These are phyloP conservation scores for Populus trichocarpa DNA, from an alignment of 441 rosid genomes.

Conservation along the genomic window DNA sequence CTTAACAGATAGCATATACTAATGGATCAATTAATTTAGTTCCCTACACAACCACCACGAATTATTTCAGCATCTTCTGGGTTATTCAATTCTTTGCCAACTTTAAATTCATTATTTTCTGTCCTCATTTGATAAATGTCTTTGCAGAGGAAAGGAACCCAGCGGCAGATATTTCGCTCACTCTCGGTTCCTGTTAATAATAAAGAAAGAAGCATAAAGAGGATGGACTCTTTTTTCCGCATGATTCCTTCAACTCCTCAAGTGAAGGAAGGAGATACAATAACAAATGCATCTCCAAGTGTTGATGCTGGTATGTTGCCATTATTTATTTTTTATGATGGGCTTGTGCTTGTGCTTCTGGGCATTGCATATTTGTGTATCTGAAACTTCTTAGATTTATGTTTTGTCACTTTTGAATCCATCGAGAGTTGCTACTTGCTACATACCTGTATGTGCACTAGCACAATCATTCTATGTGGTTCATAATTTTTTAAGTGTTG, in stretches of 20 bases:
- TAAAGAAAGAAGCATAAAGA: slow-evolving; percentile 63
- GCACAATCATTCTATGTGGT: neutral
- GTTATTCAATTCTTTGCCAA: neutral
- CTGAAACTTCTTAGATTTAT: slow-evolving; percentile 1
- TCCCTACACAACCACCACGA: neutral
- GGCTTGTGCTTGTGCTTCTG: neutral
- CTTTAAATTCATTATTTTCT: neutral
- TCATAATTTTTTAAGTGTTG: neutral
- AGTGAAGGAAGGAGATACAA: slow-evolving; percentile 56
- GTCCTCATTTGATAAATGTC: slow-evolving; percentile 13
- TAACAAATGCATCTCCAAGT: slow-evolving; percentile 35
- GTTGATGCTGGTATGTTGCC: slow-evolving; percentile 45
- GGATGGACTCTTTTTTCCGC: slow-evolving; percentile 79
- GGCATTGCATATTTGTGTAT: neutral
- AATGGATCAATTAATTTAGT: slow-evolving; percentile 1
- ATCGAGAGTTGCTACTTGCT: neutral
- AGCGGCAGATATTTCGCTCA: slow-evolving; percentile 57
- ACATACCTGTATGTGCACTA: neutral
- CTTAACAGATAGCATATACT: neutral
- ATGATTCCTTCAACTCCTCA: slow-evolving; percentile 79
- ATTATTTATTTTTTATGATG: neutral
- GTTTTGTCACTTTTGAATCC: neutral
- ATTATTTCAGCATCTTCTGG: neutral
- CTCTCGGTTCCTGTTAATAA: slow-evolving; percentile 68
- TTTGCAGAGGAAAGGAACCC: slow-evolving; percentile 59